phyloP scores from a whole-genome alignment of 768 basidiomycete genomes.

The Artomyces pyxidatus region DNA sequence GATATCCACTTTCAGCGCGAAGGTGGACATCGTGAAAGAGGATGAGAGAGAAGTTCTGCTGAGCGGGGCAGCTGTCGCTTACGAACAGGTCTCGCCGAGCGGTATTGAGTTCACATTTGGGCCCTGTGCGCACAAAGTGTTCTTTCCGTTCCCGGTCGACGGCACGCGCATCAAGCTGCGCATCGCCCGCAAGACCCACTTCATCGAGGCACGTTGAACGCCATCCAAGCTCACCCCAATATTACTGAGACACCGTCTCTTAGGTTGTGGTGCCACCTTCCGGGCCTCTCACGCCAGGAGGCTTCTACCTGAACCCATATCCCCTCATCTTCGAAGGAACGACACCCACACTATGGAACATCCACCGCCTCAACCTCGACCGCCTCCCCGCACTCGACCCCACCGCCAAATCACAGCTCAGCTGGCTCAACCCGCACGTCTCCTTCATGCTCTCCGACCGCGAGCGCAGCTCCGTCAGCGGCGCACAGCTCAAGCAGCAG shows the following conservation, averaged over 20 bases:
- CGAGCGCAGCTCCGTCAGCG: slow-evolving; percentile 18
- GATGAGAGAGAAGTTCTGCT: slow-evolving; percentile 8
- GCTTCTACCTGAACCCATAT: slow-evolving; percentile 20
- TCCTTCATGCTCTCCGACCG: slow-evolving; percentile 25
- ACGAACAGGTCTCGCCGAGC: slow-evolving; percentile 25
- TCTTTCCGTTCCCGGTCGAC: slow-evolving; percentile 39
- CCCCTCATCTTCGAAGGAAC: slow-evolving; percentile 15
- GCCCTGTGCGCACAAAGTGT: slow-evolving; percentile 19
- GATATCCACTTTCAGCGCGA: neutral
- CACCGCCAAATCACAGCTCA: slow-evolving; percentile 1
- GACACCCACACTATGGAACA: slow-evolving; percentile 22
- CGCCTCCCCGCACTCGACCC: slow-evolving; percentile 27
- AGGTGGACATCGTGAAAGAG: neutral
- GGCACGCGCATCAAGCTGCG: slow-evolving; percentile 32
- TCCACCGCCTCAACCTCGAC: slow-evolving; percentile 33
- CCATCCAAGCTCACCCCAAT: neutral
- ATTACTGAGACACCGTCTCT: slow-evolving; percentile 18
- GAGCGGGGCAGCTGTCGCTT: slow-evolving; percentile 6
- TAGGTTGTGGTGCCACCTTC: slow-evolving; percentile 21
- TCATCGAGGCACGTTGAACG: slow-evolving; percentile 27
- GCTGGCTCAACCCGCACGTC: slow-evolving; percentile 29
- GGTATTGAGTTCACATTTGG: slow-evolving; percentile 26
- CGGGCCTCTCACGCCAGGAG: slow-evolving; percentile 14
- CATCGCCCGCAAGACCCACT: slow-evolving; percentile 47
- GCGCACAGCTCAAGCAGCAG: slow-evolving; percentile 10